A percentile compares a stretch with the other conserved stretches of the same genome.
phyloP scores from a whole-genome alignment of 2,329 filamentous ascomycete species.

The Ramularia endophylla region DNA sequence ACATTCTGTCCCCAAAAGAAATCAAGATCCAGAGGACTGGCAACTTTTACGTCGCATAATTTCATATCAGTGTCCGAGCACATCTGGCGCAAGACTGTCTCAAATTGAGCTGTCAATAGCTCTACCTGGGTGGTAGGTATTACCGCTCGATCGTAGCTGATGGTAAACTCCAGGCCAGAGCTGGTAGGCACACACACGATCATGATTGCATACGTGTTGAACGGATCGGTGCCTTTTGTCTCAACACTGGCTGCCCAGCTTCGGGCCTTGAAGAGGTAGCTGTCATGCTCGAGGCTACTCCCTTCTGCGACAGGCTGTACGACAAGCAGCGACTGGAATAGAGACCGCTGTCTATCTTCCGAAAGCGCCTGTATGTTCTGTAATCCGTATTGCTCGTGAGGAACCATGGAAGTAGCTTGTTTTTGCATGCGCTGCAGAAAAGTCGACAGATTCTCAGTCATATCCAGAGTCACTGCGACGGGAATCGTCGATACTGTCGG shows the following conservation, averaged over 20 bases:
- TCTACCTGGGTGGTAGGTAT: slow-evolving; percentile 1
- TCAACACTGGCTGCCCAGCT: not conserved
- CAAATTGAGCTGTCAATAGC: slow-evolving; percentile 6
- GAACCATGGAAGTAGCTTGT: slow-evolving; percentile 5
- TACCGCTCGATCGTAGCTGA: slow-evolving; percentile 1
- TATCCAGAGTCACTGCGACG: slow-evolving; percentile 2
- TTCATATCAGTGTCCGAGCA: slow-evolving; percentile 4
- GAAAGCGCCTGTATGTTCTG: slow-evolving; percentile 4
- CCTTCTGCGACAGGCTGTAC: slow-evolving; percentile 37
- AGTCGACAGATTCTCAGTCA: slow-evolving; percentile 2
- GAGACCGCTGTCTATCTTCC: slow-evolving; percentile 38
- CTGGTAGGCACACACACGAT: not conserved
- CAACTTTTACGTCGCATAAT: too few relatives aligned
- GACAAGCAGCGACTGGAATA: slow-evolving; percentile 52
- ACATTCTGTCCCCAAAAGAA: too few relatives aligned
- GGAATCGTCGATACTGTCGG: slow-evolving; percentile 10
- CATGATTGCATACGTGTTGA: not conserved
- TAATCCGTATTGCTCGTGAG: slow-evolving; percentile 10
- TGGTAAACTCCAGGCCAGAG: not conserved
- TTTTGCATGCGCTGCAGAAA: slow-evolving; percentile 5
- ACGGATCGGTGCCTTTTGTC: not conserved
- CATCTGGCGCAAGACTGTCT: slow-evolving; percentile 5
- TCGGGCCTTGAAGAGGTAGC: not conserved
- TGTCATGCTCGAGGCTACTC: not conserved
- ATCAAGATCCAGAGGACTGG: too few relatives aligned